These are phyloP conservation scores for Agrocybe praecox DNA, from an alignment of 768 basidiomycete genomes.

Conservation along the genomic window DNA sequence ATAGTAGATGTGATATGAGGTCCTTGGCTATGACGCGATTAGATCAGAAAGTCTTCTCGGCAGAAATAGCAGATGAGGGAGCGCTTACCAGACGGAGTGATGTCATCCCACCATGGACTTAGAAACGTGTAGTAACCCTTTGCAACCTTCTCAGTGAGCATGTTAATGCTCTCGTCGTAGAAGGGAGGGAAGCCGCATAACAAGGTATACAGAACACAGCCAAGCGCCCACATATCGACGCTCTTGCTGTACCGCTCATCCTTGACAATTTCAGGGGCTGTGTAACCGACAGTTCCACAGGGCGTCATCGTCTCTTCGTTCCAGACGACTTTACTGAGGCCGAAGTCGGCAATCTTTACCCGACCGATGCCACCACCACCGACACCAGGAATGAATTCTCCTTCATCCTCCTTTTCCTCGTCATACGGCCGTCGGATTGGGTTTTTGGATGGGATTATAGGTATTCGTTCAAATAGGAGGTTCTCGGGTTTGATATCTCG, in stretches of 20 bases:
- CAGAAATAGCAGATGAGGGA: neutral
- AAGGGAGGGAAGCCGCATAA: conserved; percentile 98
- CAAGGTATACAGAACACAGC: conserved; percentile 98
- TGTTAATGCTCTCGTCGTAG: conserved; percentile 98
- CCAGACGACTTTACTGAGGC: conserved; percentile 97
- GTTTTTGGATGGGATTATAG: conserved; percentile 83
- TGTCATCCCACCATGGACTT: conserved; percentile 99
- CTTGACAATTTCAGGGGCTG: conserved; percentile 99
- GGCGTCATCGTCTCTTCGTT: conserved; percentile 99
- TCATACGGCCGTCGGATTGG: conserved; percentile 85
- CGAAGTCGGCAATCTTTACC: conserved; percentile 99
- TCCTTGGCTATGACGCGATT: conserved; percentile 74
- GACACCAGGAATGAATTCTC: conserved; percentile 88
- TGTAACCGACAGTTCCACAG: conserved; percentile 99
- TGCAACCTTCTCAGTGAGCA: conserved; percentile 97
- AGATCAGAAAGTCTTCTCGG: conserved; percentile 2
- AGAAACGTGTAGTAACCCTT: conserved; percentile 97
- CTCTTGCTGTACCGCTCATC: conserved; percentile 96
- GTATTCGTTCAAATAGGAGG: conserved; percentile 90
- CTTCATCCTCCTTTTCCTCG: conserved; percentile 98
- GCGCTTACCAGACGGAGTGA: conserved; percentile 70
- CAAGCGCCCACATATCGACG: conserved; percentile 99
- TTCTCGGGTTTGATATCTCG: conserved; percentile 99
- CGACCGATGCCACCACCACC: conserved; percentile 97
- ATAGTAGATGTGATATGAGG: conserved; percentile 90